Evolutionary conservation across 2,329 filamentous ascomycete genomes (phyloP).

Genomic region (Colletotrichum sp.): DNA sequence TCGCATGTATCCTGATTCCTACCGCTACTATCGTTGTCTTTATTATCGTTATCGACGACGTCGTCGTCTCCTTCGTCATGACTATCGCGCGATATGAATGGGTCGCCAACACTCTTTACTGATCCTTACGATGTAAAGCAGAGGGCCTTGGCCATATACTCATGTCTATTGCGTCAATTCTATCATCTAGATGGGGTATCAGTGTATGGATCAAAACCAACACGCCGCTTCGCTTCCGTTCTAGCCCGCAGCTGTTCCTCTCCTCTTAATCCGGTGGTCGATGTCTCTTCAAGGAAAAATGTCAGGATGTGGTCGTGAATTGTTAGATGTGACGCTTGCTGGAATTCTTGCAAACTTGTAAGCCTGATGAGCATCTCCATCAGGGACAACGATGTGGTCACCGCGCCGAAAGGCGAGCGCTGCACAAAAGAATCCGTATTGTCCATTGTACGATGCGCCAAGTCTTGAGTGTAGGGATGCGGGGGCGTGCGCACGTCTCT

Average conservation of each 20-base stretch:
- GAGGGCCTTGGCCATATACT: not conserved
- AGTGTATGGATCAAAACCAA: conserved; percentile 63
- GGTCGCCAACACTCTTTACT: not conserved
- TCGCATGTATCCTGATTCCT: not conserved
- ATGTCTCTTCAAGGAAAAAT: conserved; percentile 77
- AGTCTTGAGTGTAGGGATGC: not conserved
- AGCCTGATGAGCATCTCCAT: conserved; percentile 89
- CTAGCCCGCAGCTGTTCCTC: conserved; percentile 49
- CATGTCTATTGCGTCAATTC: not conserved
- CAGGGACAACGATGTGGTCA: conserved; percentile 69
- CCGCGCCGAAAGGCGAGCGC: conserved; percentile 55
- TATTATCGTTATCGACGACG: not conserved
- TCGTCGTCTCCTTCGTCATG: not conserved
- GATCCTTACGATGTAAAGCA: not conserved
- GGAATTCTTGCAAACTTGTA: conserved; percentile 87
- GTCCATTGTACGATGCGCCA: conserved; percentile 14
- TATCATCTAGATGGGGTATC: conserved; percentile 36
- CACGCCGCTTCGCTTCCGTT: conserved; percentile 49
- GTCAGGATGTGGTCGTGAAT: conserved; percentile 89
- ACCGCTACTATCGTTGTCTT: not conserved
- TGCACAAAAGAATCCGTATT: conserved; percentile 36
- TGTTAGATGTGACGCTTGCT: conserved; percentile 86
- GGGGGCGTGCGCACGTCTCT: not conserved
- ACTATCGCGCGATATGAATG: not conserved
- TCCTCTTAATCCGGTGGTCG: conserved; percentile 54